These are phyloP conservation scores for Globisporangium polare DNA, from an alignment of 352 stramenopile species.

Conservation along the genomic window DNA sequence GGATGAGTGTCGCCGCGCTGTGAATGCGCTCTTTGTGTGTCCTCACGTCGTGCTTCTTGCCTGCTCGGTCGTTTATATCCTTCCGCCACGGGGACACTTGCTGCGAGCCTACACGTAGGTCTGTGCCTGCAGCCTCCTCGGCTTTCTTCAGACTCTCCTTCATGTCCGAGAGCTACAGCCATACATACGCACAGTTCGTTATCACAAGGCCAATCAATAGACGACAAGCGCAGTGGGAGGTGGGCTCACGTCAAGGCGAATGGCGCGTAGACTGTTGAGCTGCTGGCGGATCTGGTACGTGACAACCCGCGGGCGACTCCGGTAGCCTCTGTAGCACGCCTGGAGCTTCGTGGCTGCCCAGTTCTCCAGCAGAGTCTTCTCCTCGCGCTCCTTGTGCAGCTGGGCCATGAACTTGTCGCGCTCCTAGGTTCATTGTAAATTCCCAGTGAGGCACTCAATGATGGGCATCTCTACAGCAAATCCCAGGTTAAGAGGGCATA, in stretches of 20 bases:
- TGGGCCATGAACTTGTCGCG: slow-evolving; percentile 61
- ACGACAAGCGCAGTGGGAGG: too few relatives aligned
- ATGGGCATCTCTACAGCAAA: neutral
- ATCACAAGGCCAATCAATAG: neutral
- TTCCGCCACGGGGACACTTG: slow-evolving; percentile 35
- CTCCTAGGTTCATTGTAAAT: slow-evolving; percentile 20
- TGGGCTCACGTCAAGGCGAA: slow-evolving; percentile 33
- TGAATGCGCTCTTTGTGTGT: slow-evolving; percentile 35
- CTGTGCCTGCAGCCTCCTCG: neutral
- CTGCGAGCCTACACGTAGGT: neutral
- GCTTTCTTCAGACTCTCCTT: slow-evolving; percentile 24
- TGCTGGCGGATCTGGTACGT: slow-evolving; percentile 41
- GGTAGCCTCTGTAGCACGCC: slow-evolving; percentile 50
- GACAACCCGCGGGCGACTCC: slow-evolving; percentile 32
- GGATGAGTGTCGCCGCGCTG: slow-evolving; percentile 37
- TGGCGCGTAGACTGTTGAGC: slow-evolving; percentile 31
- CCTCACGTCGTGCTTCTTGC: slow-evolving; percentile 39
- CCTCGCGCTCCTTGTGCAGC: slow-evolving; percentile 39
- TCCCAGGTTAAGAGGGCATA: neutral
- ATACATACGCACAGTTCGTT: too few relatives aligned
- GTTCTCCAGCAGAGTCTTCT: slow-evolving; percentile 41
- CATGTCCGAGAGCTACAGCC: slow-evolving; percentile 49
- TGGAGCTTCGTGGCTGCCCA: slow-evolving; percentile 72
- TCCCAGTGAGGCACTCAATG: neutral
- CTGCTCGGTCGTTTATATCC: slow-evolving; percentile 36